These are phyloP conservation scores for Leptodontidium sp. DNA, from an alignment of 2,329 filamentous ascomycete species.

Conservation along the genomic window DNA sequence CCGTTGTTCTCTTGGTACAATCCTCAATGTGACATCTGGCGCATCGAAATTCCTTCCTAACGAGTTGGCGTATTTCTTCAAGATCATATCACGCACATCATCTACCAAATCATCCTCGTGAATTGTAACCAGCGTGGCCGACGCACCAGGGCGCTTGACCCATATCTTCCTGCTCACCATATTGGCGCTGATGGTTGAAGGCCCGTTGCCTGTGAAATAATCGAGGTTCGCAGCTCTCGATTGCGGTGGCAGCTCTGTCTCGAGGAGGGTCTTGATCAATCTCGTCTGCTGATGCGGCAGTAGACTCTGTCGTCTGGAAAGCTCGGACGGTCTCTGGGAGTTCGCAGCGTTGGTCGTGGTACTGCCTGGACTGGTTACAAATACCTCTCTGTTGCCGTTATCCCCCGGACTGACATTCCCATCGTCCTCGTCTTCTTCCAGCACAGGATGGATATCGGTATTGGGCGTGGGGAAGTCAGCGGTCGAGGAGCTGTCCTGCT, in stretches of 20 bases:
- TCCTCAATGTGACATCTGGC: slow-evolving; percentile 84
- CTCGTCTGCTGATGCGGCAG: slow-evolving; percentile 55
- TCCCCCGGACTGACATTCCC: slow-evolving; percentile 12
- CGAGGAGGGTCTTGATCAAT: slow-evolving; percentile 62
- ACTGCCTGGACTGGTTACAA: slow-evolving; percentile 13
- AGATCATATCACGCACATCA: slow-evolving; percentile 89
- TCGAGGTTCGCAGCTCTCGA: slow-evolving; percentile 46
- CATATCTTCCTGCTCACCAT: slow-evolving; percentile 86
- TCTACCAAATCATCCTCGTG: slow-evolving; percentile 91
- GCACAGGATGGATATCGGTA: slow-evolving; percentile 41
- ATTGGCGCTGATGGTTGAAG: slow-evolving; percentile 43
- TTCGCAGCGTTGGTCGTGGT: slow-evolving; percentile 21
- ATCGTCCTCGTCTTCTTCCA: slow-evolving; percentile 37
- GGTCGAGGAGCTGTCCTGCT: slow-evolving; percentile 42
- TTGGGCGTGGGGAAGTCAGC: slow-evolving; percentile 44
- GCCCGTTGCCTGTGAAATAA: slow-evolving; percentile 45
- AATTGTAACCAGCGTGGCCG: slow-evolving; percentile 86
- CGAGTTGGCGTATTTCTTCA: slow-evolving; percentile 93
- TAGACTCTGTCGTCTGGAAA: slow-evolving; percentile 52
- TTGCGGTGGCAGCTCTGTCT: slow-evolving; percentile 48
- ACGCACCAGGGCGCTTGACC: slow-evolving; percentile 88
- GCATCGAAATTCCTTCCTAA: slow-evolving; percentile 88
- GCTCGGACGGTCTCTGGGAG: slow-evolving; percentile 38
- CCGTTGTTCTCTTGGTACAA: slow-evolving; percentile 73
- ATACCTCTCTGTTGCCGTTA: slow-evolving; percentile 6